phyloP scores from a whole-genome alignment of 768 basidiomycete species.

The Serendipita sp. region DNA sequence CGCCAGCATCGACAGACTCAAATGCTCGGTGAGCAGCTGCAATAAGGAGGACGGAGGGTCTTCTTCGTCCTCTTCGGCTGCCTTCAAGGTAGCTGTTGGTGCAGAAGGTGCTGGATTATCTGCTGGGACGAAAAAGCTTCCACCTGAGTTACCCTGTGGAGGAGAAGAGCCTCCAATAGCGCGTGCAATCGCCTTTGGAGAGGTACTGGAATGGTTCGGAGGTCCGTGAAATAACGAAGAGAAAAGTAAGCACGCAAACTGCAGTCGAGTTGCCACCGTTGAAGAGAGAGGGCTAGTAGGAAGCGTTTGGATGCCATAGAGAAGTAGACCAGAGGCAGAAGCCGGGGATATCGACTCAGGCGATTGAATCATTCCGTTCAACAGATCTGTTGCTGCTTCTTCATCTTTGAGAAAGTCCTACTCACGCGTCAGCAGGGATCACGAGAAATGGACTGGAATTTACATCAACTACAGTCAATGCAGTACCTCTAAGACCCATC shows the following conservation, averaged over 20 bases:
- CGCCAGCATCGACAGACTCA: constrained; percentile 72
- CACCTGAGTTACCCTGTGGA: constrained; percentile 12
- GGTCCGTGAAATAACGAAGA: constrained; percentile 55
- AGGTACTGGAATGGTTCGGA: constrained; percentile 32
- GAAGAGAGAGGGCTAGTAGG: constrained; percentile 46
- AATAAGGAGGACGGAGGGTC: constrained; percentile 48
- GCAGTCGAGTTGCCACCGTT: constrained; percentile 42
- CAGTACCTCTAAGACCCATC: constrained; percentile 59
- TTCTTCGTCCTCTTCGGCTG: constrained; percentile 27
- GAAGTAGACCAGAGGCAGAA: constrained; percentile 37
- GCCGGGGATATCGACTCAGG: constrained; percentile 32
- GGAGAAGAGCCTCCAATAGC: neutral
- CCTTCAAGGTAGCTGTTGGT: constrained; percentile 22
- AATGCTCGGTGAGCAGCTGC: constrained; percentile 74
- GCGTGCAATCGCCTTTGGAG: neutral
- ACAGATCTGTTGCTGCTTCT: constrained; percentile 48
- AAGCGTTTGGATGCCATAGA: constrained; percentile 48
- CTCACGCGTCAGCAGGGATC: neutral
- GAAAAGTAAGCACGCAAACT: constrained; percentile 64
- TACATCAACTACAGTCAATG: constrained; percentile 74
- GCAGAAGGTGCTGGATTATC: constrained; percentile 23
- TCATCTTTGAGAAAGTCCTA: constrained; percentile 67
- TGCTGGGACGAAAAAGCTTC: constrained; percentile 57
- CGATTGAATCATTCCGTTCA: constrained; percentile 55
- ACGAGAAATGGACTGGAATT: constrained; percentile 8